A percentile compares a stretch with the other conserved stretches of the same genome.
Evolutionary conservation across 495 filamentous ascomycete species (phyloP).

Genomic region (Friedmanniomyces simplex): DNA sequence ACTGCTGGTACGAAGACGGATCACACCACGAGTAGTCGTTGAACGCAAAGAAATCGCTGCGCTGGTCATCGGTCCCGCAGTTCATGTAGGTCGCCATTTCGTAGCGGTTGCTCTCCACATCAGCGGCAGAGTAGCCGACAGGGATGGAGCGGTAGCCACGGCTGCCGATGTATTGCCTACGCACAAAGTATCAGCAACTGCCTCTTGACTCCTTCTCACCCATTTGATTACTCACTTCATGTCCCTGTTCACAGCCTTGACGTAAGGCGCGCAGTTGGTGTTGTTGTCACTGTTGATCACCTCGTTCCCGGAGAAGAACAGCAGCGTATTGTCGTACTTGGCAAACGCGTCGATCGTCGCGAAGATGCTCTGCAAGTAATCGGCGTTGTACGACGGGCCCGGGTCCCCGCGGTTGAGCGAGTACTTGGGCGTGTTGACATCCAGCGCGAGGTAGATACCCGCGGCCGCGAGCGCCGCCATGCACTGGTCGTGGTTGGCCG

Average conservation of each 20-base stretch:
- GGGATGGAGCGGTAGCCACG: constrained; percentile 71
- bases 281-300: constrained; percentile 80
- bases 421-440: constrained; percentile 68
- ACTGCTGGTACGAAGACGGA: constrained; percentile 58
- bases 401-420: constrained; percentile 76
- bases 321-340: constrained; percentile 79
- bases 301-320: constrained; percentile 96
- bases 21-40: constrained; percentile 99
- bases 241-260: constrained; percentile 90
- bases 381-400: constrained; percentile 72
- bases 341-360: constrained; percentile 82
- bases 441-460: constrained; percentile 81
- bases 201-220: neutral
- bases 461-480: constrained; percentile 31
- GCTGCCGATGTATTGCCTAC: constrained; percentile 56
- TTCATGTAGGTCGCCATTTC: constrained; percentile 91
- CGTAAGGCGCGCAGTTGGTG: constrained; percentile 66
- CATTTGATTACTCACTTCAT: constrained; percentile 42
- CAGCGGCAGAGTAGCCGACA: constrained; percentile 86
- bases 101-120: constrained; percentile 74
- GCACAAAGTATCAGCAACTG: neutral
- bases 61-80: constrained; percentile 76
- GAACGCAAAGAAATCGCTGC: constrained; percentile 92
- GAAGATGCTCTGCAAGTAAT: constrained; percentile 87
- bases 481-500: constrained; percentile 57